Evolutionary conservation across 371 early-diverging fungal genomes (phyloP).

Genomic region (Mucor lusitanicus): DNA sequence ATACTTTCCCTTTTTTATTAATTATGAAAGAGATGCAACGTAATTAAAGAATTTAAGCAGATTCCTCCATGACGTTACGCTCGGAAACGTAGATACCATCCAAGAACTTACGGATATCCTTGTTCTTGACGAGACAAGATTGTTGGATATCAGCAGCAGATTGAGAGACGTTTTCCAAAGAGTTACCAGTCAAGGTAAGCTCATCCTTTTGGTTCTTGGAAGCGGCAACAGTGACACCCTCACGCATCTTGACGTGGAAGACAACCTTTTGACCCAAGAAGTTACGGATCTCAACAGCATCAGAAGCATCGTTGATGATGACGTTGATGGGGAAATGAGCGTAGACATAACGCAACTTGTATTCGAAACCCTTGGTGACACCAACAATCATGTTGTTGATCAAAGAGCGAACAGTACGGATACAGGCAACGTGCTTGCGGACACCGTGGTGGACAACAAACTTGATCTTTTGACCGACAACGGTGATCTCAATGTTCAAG

Average conservation of each 20-base stretch:
- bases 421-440: slow-evolving; percentile 98
- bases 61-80: slow-evolving; percentile 49
- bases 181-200: slow-evolving; percentile 95
- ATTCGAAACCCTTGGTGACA: slow-evolving; percentile 99
- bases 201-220: slow-evolving; percentile 96
- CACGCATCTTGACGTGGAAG: slow-evolving; percentile 89
- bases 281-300: slow-evolving; percentile 97
- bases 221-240: slow-evolving; percentile 87
- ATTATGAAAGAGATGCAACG: background rate
- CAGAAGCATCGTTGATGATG: slow-evolving; percentile 83
- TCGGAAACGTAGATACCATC: slow-evolving; percentile 99
- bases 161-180: slow-evolving; percentile 98
- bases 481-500: slow-evolving; percentile 89
- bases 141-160: slow-evolving; percentile 87
- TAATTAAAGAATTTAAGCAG: slow-evolving; percentile 19
- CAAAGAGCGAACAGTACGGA: slow-evolving; percentile 97
- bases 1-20: background rate
- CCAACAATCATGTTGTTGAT: slow-evolving; percentile 98
- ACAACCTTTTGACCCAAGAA: slow-evolving; percentile 99
- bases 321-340: slow-evolving; percentile 99
- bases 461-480: slow-evolving; percentile 52
- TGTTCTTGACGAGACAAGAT: slow-evolving; percentile 79
- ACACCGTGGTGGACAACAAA: slow-evolving; percentile 97
- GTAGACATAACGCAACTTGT: slow-evolving; percentile 99
- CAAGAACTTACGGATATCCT: slow-evolving; percentile 99